Evolutionary conservation across 2,329 filamentous ascomycete genomes (phyloP).

Genomic region (Sodiomyces alkalinus): DNA sequence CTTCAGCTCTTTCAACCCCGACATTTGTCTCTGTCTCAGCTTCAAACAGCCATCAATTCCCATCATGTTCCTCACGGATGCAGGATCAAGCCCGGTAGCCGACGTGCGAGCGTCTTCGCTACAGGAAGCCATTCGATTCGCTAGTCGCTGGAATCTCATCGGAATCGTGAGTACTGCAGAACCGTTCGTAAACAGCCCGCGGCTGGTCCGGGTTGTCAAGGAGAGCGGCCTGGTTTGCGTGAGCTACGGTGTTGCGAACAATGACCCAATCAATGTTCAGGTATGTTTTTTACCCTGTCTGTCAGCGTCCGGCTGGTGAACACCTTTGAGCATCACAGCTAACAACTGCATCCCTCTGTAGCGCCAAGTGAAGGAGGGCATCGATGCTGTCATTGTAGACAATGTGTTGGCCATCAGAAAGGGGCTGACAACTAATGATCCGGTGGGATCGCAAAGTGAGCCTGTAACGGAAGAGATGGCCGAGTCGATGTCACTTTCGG

Average conservation of each 20-base stretch:
- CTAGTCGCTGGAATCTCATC: constrained; percentile 83
- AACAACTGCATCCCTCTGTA: constrained; percentile 18
- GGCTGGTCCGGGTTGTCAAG: constrained; percentile 84
- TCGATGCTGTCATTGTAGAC: constrained; percentile 96
- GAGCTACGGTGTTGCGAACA: constrained; percentile 84
- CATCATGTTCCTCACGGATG: constrained; percentile 86
- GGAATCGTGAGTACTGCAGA: constrained; percentile 84
- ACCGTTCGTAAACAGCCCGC: constrained; percentile 75
- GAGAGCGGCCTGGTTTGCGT: constrained; percentile 89
- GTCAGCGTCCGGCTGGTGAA: too few relatives aligned
- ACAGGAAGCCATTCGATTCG: constrained; percentile 91
- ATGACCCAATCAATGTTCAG: constrained; percentile 72
- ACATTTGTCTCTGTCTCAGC: constrained; percentile 83
- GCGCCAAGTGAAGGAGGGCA: constrained; percentile 85
- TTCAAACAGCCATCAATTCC: constrained; percentile 98
- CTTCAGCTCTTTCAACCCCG: constrained; percentile 94
- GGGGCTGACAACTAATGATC: constrained; percentile 49
- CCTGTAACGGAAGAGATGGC: constrained; percentile 7
- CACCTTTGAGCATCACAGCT: constrained; percentile 3
- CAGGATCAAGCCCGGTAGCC: constrained; percentile 64
- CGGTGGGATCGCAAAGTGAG: too few relatives aligned
- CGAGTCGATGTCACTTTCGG: not conserved
- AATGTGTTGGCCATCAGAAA: constrained; percentile 86
- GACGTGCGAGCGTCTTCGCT: constrained; percentile 83
- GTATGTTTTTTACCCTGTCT: constrained; percentile 31